Evolutionary conservation across 2,329 filamentous ascomycete species (phyloP).

Genomic region (Talaromyces pinophilus): DNA sequence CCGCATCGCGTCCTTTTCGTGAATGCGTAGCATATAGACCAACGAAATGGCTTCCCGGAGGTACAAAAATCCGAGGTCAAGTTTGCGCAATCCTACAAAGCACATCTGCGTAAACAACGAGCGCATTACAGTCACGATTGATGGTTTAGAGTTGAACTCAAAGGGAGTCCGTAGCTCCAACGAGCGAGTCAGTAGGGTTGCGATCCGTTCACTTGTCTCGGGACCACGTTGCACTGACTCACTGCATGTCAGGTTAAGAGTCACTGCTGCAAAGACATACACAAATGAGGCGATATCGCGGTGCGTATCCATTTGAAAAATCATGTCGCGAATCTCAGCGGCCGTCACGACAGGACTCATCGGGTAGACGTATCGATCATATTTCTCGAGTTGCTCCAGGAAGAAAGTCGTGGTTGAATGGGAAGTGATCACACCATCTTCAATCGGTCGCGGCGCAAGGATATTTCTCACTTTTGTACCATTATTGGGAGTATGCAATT

Average conservation of each 20-base stretch:
- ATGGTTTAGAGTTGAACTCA: constrained; percentile 43
- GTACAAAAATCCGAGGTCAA: constrained; percentile 53
- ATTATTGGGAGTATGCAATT: not conserved
- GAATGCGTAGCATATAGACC: constrained; percentile 49
- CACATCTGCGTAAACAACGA: constrained; percentile 57
- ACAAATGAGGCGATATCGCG: constrained; percentile 46
- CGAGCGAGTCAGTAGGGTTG: constrained; percentile 35
- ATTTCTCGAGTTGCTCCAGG: constrained; percentile 44
- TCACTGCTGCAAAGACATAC: constrained; percentile 50
- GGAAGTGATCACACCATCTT: constrained; percentile 18
- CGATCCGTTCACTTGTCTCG: constrained; percentile 33
- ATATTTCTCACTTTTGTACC: not conserved
- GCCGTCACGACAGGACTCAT: constrained; percentile 51
- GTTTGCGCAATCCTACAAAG: constrained; percentile 52
- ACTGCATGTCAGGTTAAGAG: constrained; percentile 45
- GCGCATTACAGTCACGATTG: constrained; percentile 53
- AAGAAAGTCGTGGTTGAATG: constrained; percentile 13
- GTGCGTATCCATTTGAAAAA: constrained; percentile 41
- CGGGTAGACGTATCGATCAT: constrained; percentile 49
- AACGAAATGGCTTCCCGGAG: constrained; percentile 54
- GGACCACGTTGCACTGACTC: constrained; percentile 25
- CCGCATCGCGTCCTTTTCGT: constrained; percentile 40
- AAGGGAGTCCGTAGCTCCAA: constrained; percentile 41
- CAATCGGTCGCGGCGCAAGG: not conserved
- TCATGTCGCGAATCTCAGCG: constrained; percentile 39